Percentiles rank a stretch among this genome's conserved stretches.
Conservation (phyloP, 352 stramenopile species). For the Globisporangium mamillatum region DNA sequence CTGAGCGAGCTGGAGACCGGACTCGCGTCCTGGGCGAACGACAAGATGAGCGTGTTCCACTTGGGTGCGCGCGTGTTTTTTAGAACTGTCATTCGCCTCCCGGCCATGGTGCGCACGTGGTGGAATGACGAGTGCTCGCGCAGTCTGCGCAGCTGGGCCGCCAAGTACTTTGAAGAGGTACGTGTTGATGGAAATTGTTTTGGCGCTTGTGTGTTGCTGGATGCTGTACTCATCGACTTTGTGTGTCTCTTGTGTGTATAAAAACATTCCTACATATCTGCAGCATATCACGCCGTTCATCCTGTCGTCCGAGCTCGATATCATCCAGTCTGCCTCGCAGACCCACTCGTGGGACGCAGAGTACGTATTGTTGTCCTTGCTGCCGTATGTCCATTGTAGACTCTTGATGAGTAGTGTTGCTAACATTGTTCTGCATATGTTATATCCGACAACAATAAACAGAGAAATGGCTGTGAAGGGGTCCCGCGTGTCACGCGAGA, state of each 20-base stretch:
- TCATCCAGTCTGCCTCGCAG: conserved; percentile 65
- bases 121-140: conserved; percentile 89
- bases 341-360: conserved; percentile 62
- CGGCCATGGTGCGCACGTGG: conserved; percentile 87
- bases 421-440: background rate
- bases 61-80: conserved; percentile 75
- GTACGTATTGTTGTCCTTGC: conserved; percentile 23
- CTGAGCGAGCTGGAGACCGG: conserved; percentile 36
- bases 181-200: conserved; percentile 5
- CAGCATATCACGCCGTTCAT: conserved; percentile 79
- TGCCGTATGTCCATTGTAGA: background rate
- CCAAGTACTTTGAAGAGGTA: conserved; percentile 88
- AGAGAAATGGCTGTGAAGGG: conserved; percentile 86
- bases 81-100: conserved; percentile 75
- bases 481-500: conserved; percentile 84
- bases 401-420: background rate
- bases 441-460: background rate
- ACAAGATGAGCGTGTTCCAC: conserved; percentile 43
- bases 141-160: conserved; percentile 75
- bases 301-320: conserved; percentile 66
- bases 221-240: conserved; percentile 1
- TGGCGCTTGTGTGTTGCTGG: background rate
- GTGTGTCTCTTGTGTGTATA: background rate
- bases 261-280: background rate
- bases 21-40: conserved; percentile 25